Percentiles rank a stretch among this genome's conserved stretches.
Conservation (phyloP, 2,329 filamentous ascomycete species). For the Dothistroma septosporum region DNA sequence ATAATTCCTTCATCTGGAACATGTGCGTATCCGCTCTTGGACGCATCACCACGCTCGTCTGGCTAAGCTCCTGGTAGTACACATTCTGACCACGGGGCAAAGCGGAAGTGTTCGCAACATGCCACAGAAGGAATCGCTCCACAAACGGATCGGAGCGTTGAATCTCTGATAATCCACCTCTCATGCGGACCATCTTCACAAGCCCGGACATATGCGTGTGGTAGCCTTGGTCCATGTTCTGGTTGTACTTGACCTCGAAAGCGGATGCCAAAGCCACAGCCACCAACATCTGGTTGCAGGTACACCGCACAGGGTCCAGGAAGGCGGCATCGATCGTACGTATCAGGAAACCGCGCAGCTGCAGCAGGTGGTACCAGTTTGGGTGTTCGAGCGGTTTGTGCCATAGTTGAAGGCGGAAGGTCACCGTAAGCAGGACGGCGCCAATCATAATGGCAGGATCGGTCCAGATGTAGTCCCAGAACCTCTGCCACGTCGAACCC, state of each 20-base stretch:
- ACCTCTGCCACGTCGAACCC: neutral
- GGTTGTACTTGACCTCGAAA: constrained; percentile 15
- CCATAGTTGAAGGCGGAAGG: neutral
- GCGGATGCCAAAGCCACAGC: constrained; percentile 15
- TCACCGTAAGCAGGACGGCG: constrained; percentile 7
- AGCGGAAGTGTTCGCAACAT: constrained; percentile 5
- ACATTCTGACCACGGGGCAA: constrained; percentile 8
- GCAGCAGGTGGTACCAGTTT: constrained; percentile 6
- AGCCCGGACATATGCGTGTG: constrained; percentile 18
- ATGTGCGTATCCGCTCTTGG: constrained; percentile 10
- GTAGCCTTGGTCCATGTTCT: constrained; percentile 4
- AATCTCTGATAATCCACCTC: constrained; percentile 13
- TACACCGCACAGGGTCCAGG: constrained; percentile 9
- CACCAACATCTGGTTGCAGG: constrained; percentile 13
- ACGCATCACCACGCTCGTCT: neutral
- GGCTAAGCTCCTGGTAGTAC: neutral
- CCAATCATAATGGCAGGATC: constrained; percentile 6
- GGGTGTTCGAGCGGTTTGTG: neutral
- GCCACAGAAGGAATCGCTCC: constrained; percentile 7
- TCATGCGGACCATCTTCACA: constrained; percentile 12
- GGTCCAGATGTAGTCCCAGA: constrained; percentile 3
- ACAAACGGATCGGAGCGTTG: constrained; percentile 5
- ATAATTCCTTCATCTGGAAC: constrained; percentile 11
- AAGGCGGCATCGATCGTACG: constrained; percentile 14
- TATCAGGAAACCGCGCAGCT: constrained; percentile 14